These are phyloP conservation scores for Orbilia blumenaviensis DNA, from an alignment of 2,329 filamentous ascomycete species.

Conservation along the genomic window DNA sequence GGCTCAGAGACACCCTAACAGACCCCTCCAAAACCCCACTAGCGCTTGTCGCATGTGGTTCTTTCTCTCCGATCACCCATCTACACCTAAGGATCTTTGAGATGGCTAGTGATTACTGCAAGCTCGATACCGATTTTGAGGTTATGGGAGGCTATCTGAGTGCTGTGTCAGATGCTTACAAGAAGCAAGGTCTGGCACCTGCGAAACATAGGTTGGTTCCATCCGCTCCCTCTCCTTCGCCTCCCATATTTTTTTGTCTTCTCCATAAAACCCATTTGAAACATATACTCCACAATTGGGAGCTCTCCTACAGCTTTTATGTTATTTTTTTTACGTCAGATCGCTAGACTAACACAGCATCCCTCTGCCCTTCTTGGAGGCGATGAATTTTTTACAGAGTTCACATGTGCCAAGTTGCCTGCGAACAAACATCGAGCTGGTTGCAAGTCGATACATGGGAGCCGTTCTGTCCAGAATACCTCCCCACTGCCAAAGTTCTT, in stretches of 20 bases:
- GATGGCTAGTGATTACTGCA: slow-evolving; percentile 82
- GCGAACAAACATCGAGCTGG: slow-evolving; percentile 77
- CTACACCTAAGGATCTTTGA: slow-evolving; percentile 87
- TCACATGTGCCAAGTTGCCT: slow-evolving; percentile 86
- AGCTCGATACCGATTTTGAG: slow-evolving; percentile 77
- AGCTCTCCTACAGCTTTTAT: not conserved
- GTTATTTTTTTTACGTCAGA: slow-evolving; percentile 2
- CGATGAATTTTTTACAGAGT: slow-evolving; percentile 64
- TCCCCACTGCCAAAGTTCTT: slow-evolving; percentile 86
- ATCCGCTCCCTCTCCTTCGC: not conserved
- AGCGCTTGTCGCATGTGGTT: slow-evolving; percentile 74
- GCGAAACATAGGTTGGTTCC: slow-evolving; percentile 71
- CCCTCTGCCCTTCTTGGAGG: slow-evolving; percentile 23
- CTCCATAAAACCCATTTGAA: slow-evolving; percentile 1
- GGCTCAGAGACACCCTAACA: slow-evolving; percentile 68
- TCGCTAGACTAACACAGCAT: slow-evolving; percentile 46
- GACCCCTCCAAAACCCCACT: slow-evolving; percentile 70
- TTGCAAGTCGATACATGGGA: slow-evolving; percentile 91
- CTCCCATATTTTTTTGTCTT: not conserved
- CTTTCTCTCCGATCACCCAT: slow-evolving; percentile 78
- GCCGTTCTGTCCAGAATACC: slow-evolving; percentile 82
- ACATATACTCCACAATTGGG: not conserved
- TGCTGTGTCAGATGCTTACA: slow-evolving; percentile 79
- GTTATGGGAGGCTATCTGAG: slow-evolving; percentile 85
- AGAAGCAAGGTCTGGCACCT: slow-evolving; percentile 80